Conservation (phyloP, 2,329 filamentous ascomycete species). For the Colletotrichum melonis region DNA sequence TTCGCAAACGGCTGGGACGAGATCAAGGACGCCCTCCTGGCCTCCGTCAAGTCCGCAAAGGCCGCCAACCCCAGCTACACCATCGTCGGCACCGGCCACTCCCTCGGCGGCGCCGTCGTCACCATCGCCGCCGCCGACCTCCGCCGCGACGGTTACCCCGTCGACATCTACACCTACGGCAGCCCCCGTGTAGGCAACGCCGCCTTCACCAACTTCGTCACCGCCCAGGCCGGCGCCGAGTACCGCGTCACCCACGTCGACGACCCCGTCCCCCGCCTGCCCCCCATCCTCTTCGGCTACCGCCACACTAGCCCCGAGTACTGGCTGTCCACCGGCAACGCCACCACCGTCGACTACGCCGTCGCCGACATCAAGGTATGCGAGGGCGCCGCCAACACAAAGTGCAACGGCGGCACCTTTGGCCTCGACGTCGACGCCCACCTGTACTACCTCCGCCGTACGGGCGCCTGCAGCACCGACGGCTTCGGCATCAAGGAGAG, state of each 20-base stretch:
- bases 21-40: slow-evolving; percentile 54
- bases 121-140: slow-evolving; percentile 69
- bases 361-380: slow-evolving; percentile 58
- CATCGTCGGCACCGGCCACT: slow-evolving; percentile 74
- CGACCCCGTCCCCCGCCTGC: slow-evolving; percentile 77
- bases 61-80: slow-evolving; percentile 61
- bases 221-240: slow-evolving; percentile 60
- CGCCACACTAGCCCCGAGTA: slow-evolving; percentile 78
- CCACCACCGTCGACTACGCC: slow-evolving; percentile 49
- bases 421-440: slow-evolving; percentile 60
- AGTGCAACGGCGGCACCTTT: slow-evolving; percentile 63
- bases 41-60: slow-evolving; percentile 56
- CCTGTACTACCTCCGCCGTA: slow-evolving; percentile 58
- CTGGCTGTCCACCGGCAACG: slow-evolving; percentile 61
- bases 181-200: slow-evolving; percentile 73
- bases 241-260: slow-evolving; percentile 75
- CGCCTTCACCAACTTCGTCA: slow-evolving; percentile 65
- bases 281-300: slow-evolving; percentile 70
- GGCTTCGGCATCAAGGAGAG: slow-evolving; percentile 32
- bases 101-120: slow-evolving; percentile 74
- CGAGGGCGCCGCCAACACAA: slow-evolving; percentile 56
- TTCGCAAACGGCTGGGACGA: slow-evolving; percentile 71
- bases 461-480: slow-evolving; percentile 51
- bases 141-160: slow-evolving; percentile 56
- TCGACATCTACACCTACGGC: slow-evolving; percentile 75